Evolutionary conservation across 129 eudicot genomes (phyloP), one percentile per base, ranked within the genome.

Genomic region (Logfia minima): DNA sequence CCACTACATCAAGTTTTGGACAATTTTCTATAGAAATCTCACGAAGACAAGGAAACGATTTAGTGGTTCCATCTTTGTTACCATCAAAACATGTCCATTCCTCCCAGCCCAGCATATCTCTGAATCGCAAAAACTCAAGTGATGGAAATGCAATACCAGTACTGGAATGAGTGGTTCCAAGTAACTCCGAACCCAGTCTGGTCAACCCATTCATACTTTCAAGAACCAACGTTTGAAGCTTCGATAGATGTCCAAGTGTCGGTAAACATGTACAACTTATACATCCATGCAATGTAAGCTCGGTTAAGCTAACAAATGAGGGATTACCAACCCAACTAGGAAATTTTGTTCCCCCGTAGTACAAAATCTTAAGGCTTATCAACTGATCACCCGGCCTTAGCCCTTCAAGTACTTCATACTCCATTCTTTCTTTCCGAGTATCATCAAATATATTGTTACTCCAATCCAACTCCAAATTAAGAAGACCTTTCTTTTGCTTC

Each of bases 301-400:
- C 16, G 3, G 80, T 80, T 72, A 89, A 59, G 34, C 41, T 55
- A 8, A 34, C 35, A 51, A 86, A 86, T 4, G 71, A 56, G 4
- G 87, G 71, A 70, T 86, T 73, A 41, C 90, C 90, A 0, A 86
- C 45, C 93, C 93, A 89, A 26, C 53, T 78, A 8, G 93, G 87
- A 74, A 88, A 89, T n/a, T 34, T 26, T 16, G 11, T 11, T 17
- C 88, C 87, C 23, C 26, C 13, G 55, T 86, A 89, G 56, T 52
- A 43, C 7, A 26, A 45, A 48, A 84, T 80, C 59, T 48, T 35
- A 19, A 86, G 74, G 48, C 24, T 34, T 71, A 8, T 52, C 53
- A 45, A 13, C 70, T 65, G 6, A 13, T 65, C 45, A 16, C 2
- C 17, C 16, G 41, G n/a, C 22, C 37, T 65, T 16, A 65, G 22